phyloP scores from a whole-genome alignment of 108 stramenopile genomes.

The Cyclotella sp. region DNA sequence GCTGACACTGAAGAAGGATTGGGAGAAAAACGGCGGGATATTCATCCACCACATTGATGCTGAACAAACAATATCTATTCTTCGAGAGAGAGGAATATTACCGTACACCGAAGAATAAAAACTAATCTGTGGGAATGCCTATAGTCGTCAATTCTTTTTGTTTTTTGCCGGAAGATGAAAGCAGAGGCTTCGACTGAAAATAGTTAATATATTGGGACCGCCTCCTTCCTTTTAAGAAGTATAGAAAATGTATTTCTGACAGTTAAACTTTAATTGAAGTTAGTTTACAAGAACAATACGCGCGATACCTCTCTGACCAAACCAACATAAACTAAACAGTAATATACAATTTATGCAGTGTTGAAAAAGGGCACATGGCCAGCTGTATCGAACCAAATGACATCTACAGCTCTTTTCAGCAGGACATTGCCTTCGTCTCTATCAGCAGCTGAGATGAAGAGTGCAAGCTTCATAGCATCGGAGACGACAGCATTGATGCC shows the following conservation, averaged over 20 bases:
- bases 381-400: slow-evolving; percentile 23
- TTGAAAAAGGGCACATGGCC: slow-evolving; percentile 18
- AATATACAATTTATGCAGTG: slow-evolving; percentile 11
- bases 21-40: slow-evolving; percentile 78
- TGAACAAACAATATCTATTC: slow-evolving; percentile 22
- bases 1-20: slow-evolving; percentile 47
- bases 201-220: too few species aligned
- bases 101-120: not conserved
- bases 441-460: slow-evolving; percentile 30
- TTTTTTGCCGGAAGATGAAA: too few species aligned
- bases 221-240: too few species aligned
- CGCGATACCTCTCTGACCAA: too few species aligned
- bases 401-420: slow-evolving; percentile 20
- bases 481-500: slow-evolving; percentile 33
- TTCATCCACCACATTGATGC: slow-evolving; percentile 75
- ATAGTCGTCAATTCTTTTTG: too few species aligned
- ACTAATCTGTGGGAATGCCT: too few species aligned
- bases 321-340: not conserved
- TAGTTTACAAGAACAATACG: too few species aligned
- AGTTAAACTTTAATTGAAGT: too few species aligned
- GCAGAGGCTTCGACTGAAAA: too few species aligned
- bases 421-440: slow-evolving; percentile 27
- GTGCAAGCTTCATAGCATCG: slow-evolving; percentile 50
- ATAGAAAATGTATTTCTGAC: too few species aligned
- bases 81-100: slow-evolving; percentile 46